Conservation (phyloP, 2,329 filamentous ascomycete genomes). For the Coniella lustricola region DNA sequence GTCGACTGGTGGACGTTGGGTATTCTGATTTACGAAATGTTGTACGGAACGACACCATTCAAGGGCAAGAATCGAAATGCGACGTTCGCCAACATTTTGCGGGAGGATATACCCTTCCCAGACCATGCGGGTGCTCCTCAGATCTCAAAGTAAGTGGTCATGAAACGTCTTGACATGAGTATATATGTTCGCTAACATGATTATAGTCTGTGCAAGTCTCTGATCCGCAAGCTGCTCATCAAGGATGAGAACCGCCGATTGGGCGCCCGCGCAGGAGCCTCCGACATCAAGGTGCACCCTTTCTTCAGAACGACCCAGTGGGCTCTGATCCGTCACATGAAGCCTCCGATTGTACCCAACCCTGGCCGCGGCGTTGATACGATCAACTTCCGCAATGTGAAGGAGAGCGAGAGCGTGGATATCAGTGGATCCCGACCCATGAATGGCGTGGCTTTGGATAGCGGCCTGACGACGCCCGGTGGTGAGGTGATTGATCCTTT, state of each 20-base stretch:
- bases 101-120: slow-evolving; percentile 93
- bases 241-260: slow-evolving; percentile 94
- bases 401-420: slow-evolving; percentile 93
- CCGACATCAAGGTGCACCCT: slow-evolving; percentile 90
- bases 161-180: slow-evolving; percentile 6
- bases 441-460: slow-evolving; percentile 82
- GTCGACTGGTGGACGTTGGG: slow-evolving; percentile 99
- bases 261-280: slow-evolving; percentile 88
- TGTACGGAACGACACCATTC: slow-evolving; percentile 96
- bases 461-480: slow-evolving; percentile 75
- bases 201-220: slow-evolving; percentile 80
- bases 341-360: slow-evolving; percentile 91
- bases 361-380: slow-evolving; percentile 88
- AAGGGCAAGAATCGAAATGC: slow-evolving; percentile 99
- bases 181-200: slow-evolving; percentile 8
- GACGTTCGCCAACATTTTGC: slow-evolving; percentile 93
- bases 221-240: slow-evolving; percentile 94
- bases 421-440: slow-evolving; percentile 55
- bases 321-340: slow-evolving; percentile 95
- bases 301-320: slow-evolving; percentile 97
- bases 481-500: slow-evolving; percentile 80
- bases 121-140: slow-evolving; percentile 78
- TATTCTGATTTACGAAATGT: slow-evolving; percentile 97
- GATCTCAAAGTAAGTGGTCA: slow-evolving; percentile 72
- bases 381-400: slow-evolving; percentile 95